Evolutionary conservation across 345 rosid species (phyloP).

Genomic region (Salix brachista): DNA sequence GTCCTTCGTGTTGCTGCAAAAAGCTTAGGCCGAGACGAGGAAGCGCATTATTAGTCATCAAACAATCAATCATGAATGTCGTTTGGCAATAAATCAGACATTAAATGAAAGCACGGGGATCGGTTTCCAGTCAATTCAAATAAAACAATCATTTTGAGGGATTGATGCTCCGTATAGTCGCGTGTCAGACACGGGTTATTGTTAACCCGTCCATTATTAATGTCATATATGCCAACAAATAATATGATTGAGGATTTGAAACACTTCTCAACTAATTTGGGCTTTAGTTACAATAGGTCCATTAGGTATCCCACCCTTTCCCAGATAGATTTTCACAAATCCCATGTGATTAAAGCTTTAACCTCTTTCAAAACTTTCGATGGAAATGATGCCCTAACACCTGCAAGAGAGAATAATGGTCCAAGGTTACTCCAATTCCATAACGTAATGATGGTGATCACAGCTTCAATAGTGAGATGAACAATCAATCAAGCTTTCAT

Average conservation of each 20-base stretch:
- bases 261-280: not conserved
- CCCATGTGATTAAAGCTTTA: not conserved
- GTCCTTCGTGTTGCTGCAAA: not conserved
- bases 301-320: not conserved
- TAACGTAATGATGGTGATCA: constrained; percentile 9
- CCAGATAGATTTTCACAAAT: not conserved
- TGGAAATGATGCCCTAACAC: not conserved
- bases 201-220: not conserved
- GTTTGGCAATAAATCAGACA: not conserved
- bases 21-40: not conserved
- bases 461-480: not conserved
- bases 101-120: not conserved
- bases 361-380: not conserved
- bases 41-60: not conserved
- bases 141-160: not conserved
- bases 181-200: not conserved
- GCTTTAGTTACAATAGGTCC: not conserved
- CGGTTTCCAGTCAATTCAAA: not conserved
- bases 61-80: not conserved
- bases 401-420: not conserved
- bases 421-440: constrained; percentile 1
- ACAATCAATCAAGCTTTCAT: not conserved
- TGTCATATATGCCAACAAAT: not conserved
- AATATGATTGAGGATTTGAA: constrained; percentile 7
- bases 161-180: not conserved